Percentiles rank a stretch among this genome's conserved stretches.
Evolutionary conservation across 169 alveolate species (phyloP).

Genomic region (Cytauxzoon felis): DNA sequence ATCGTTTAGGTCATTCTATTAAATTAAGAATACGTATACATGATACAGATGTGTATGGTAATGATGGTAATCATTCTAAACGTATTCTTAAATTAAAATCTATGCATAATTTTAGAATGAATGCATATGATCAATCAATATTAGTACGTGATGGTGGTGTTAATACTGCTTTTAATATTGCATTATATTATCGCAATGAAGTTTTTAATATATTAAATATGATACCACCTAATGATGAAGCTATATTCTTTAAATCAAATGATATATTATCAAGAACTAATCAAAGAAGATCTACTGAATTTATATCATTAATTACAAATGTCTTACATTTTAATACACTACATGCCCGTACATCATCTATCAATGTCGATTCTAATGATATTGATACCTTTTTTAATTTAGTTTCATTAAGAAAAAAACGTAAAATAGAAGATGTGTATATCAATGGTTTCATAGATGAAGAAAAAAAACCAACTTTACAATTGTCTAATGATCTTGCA

Average conservation of each 20-base stretch:
- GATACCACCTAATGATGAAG: not conserved
- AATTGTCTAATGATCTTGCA: not conserved
- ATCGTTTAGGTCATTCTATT: slow-evolving; percentile 10
- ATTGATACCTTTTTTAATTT: too few relatives aligned
- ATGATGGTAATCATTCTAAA: not conserved
- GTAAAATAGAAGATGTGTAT: too few relatives aligned
- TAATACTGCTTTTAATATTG: slow-evolving; percentile 1
- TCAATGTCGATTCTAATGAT: too few relatives aligned
- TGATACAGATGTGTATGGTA: not conserved
- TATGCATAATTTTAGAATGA: not conserved
- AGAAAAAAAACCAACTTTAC: not conserved
- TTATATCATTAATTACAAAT: not conserved
- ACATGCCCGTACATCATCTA: too few relatives aligned
- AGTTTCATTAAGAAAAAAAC: too few relatives aligned
- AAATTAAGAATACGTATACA: not conserved
- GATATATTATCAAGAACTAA: not conserved
- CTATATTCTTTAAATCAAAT: not conserved
- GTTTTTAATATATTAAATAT: not conserved
- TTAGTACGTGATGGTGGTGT: not conserved
- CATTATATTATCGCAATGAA: not conserved
- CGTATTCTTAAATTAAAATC: not conserved
- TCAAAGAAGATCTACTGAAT: not conserved
- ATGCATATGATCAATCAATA: not conserved
- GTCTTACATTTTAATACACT: not conserved
- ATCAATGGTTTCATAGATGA: too few relatives aligned